Conservation (phyloP, 2,329 filamentous ascomycete genomes). For the Nothophoma quercina region DNA sequence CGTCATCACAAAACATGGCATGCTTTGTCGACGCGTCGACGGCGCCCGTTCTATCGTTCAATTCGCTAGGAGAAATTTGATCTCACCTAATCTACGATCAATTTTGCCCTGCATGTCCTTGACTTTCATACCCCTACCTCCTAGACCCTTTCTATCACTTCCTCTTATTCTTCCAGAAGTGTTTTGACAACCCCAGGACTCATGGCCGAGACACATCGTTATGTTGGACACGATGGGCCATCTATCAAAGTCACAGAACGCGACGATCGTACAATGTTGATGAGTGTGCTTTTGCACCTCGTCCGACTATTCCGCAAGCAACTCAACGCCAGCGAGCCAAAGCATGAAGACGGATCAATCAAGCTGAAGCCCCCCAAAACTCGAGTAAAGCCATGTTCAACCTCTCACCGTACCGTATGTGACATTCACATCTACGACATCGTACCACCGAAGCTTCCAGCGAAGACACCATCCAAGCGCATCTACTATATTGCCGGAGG, state of each 20-base stretch:
- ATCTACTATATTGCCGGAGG: constrained; percentile 66
- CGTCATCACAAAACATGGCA: constrained; percentile 5
- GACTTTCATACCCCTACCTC: background rate
- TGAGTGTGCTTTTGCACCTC: constrained; percentile 48
- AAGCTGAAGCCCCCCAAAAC: constrained; percentile 48
- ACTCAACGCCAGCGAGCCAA: constrained; percentile 40
- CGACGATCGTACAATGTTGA: constrained; percentile 50
- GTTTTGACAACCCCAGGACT: background rate
- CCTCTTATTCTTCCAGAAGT: background rate
- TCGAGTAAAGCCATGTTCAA: constrained; percentile 42
- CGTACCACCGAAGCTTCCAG: constrained; percentile 22
- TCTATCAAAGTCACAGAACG: constrained; percentile 48
- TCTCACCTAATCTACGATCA: background rate
- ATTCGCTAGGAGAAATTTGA: background rate
- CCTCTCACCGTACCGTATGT: constrained; percentile 52
- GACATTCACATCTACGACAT: constrained; percentile 59
- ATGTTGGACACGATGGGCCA: constrained; percentile 10
- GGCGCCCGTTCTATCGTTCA: no score
- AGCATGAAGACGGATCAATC: constrained; percentile 52
- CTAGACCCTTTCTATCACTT: no score
- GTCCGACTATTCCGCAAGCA: constrained; percentile 48
- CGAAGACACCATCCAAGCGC: constrained; percentile 34
- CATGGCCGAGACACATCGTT: constrained; percentile 11
- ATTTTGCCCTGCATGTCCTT: constrained; percentile 4
- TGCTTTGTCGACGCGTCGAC: background rate